phyloP scores from a whole-genome alignment of 371 early-diverging fungal genomes.

The Mucor circinelloides region DNA sequence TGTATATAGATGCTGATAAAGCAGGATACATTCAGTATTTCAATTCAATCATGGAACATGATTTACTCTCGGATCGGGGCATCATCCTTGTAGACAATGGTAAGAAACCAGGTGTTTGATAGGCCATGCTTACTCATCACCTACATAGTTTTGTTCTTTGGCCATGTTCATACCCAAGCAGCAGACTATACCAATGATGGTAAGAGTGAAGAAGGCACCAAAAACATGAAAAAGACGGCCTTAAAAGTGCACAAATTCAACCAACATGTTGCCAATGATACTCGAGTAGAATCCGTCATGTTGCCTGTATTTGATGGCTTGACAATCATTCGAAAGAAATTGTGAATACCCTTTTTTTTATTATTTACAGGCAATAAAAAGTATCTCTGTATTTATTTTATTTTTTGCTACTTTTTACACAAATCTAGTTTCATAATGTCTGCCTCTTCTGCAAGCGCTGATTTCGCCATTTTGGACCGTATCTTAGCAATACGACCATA shows the following conservation, averaged over 20 bases:
- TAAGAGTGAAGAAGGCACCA: slow-evolving; percentile 13
- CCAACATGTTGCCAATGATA: slow-evolving; percentile 62
- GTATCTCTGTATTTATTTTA: too few species aligned
- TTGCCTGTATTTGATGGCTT: slow-evolving; percentile 74
- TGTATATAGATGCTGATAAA: slow-evolving; percentile 63
- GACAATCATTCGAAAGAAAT: slow-evolving; percentile 54
- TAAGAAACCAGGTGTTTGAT: slow-evolving; percentile 10
- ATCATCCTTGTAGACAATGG: slow-evolving; percentile 64
- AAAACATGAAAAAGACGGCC: slow-evolving; percentile 42
- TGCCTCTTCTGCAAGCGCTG: slow-evolving; percentile 7
- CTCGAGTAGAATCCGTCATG: slow-evolving; percentile 59
- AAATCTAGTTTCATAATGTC: too few species aligned
- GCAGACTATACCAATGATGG: slow-evolving; percentile 18
- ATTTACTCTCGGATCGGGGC: slow-evolving; percentile 53
- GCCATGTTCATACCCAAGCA: slow-evolving; percentile 38
- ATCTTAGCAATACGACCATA: slow-evolving; percentile 28
- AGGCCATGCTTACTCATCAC: neutral
- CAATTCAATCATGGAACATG: slow-evolving; percentile 49
- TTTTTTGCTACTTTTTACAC: too few species aligned
- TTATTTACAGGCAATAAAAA: too few species aligned
- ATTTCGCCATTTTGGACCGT: slow-evolving; percentile 39
- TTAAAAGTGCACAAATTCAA: slow-evolving; percentile 62
- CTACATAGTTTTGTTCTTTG: slow-evolving; percentile 37
- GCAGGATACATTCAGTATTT: slow-evolving; percentile 57
- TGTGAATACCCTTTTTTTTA: too few species aligned